Conservation (phyloP, 768 basidiomycete species). For the Exidia glandulosa region DNA sequence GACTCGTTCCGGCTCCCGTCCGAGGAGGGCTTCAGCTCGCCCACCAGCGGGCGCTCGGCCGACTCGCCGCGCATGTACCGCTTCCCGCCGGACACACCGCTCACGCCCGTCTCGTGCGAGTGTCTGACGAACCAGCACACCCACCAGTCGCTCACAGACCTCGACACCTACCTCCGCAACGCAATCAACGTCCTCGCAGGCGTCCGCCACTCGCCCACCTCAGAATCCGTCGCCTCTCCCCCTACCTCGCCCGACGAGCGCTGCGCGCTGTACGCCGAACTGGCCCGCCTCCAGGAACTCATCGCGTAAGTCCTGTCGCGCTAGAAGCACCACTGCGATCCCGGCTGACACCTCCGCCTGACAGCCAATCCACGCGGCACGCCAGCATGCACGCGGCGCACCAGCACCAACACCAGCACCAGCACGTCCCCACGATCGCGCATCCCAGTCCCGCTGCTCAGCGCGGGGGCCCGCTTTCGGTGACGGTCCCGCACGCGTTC, state of each 20-base stretch:
- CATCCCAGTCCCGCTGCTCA: background rate
- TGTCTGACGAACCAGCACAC: background rate
- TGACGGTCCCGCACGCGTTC: background rate
- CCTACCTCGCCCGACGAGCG: background rate
- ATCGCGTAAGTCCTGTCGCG: background rate
- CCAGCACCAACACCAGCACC: background rate
- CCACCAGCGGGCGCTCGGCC: background rate
- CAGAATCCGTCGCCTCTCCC: background rate
- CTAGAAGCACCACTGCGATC: background rate
- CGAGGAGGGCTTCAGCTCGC: background rate
- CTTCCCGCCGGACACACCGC: too few species aligned
- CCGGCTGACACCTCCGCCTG: background rate
- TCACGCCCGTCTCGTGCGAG: background rate
- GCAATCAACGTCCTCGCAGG: background rate
- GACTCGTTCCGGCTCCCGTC: background rate
- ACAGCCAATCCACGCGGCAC: background rate
- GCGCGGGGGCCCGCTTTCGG: background rate
- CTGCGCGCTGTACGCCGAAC: background rate
- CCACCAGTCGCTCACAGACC: background rate
- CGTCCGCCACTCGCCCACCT: background rate
- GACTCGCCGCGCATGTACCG: background rate
- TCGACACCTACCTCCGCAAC: background rate
- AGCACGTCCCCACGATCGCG: background rate
- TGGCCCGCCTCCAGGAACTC: background rate
- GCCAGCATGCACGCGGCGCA: background rate